Base-by-base conservation (phyloP, 2,329 filamentous ascomycete genomes). In the Aspergillus sp. region DNA sequence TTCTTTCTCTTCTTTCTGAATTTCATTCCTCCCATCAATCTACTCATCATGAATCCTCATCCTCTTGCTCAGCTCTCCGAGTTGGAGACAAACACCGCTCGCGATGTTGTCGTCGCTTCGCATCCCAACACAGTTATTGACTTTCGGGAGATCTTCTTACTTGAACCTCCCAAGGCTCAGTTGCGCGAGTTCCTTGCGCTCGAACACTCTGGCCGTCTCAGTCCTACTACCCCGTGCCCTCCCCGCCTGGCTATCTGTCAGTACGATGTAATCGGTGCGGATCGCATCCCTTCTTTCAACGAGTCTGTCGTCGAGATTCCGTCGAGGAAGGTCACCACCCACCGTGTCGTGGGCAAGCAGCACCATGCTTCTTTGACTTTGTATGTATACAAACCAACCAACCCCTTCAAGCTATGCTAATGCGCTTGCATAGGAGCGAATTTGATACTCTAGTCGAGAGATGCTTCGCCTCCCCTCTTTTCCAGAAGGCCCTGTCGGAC, bases 261-360 rank as follows among this genome's bases (percentile, higher is more conserved):
- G 50, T 83, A 81, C 63, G 77, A 77, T 60, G 70, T 81, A 39
- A 72, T 80, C 44, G 73, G 75, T 1, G 54, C 60, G 5, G 73
- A 77, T 34, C 74, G 71, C 34, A 63, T 75, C 6, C 74, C 74
- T 5, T 71, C 74, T 41, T 82, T 78, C 50, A 69, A 76, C 35
- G 78, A 82, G 52, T 72, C 76, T 0, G 58, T 78, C 28, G 65
- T 79, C 7, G 74, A 78, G 52, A 52, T 79, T 10, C 66, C 65
- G 8, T 51, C 60, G 6, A 66, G 60, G 28, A 65, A 65, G 46
- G 60, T 68, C 5, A 60, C 76, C 1, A 63, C 62, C 6, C 70
- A 76, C 43, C 65, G 67, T n/a, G 51, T 73, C 3, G 67, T 78
- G 13, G 72, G 69, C 9, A 72, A 71, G 45, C 64, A 74, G 30